phyloP scores from a whole-genome alignment of 805 yeast genomes.

The Starmerella lactis-condensi region DNA sequence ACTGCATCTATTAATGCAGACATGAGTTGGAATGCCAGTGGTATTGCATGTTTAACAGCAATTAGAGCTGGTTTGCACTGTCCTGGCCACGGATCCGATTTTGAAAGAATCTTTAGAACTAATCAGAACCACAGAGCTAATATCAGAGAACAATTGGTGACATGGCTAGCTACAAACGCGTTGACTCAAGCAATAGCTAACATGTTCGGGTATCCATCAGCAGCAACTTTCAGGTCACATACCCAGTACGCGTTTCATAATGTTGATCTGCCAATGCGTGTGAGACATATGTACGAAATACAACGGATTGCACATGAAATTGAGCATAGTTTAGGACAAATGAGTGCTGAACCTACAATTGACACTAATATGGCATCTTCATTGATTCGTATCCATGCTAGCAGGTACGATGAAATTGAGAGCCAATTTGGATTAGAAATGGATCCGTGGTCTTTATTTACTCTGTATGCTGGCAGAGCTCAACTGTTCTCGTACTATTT shows the following conservation, averaged over 20 bases:
- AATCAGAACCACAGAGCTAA: conserved; percentile 19
- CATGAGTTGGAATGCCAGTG: conserved; percentile 87
- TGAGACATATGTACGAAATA: conserved; percentile 63
- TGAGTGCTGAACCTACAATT: conserved; percentile 27
- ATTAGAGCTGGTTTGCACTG: conserved; percentile 79
- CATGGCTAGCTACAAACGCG: conserved; percentile 88
- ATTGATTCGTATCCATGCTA: conserved; percentile 46
- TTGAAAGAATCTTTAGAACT: conserved; percentile 30
- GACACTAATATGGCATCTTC: conserved; percentile 54
- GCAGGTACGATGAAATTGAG: conserved; percentile 64
- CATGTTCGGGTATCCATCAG: conserved; percentile 87
- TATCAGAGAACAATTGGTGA: conserved; percentile 53
- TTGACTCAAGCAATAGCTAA: conserved; percentile 82
- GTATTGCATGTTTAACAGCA: conserved; percentile 83
- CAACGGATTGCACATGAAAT: conserved; percentile 76
- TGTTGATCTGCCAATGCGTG: conserved; percentile 35
- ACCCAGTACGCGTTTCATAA: conserved; percentile 21
- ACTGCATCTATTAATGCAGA: conserved; percentile 90
- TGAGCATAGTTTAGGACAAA: conserved; percentile 23
- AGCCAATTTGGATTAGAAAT: conserved; percentile 28
- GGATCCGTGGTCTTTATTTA: conserved; percentile 54
- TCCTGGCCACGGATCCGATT: conserved; percentile 40
- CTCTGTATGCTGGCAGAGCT: conserved; percentile 55
- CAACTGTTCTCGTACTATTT: conserved; percentile 70
- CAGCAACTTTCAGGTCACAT: conserved; percentile 56